Conservation (phyloP, 164 flowering plant genomes). For the Stephania yunnanensis region DNA sequence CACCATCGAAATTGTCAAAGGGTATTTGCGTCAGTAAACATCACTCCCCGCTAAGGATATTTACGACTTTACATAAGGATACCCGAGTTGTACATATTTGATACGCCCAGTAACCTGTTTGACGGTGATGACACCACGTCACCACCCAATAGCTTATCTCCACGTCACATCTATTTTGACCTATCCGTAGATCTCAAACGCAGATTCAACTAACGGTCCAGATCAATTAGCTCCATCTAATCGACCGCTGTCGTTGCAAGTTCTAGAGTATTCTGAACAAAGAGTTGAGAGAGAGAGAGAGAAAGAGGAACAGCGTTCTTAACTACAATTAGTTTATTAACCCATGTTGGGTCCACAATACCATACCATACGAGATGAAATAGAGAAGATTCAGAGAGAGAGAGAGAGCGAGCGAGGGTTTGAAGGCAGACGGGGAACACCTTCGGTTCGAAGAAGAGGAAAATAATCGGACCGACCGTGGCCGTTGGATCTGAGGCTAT, state of each 20-base stretch:
- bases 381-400: conserved; percentile 8
- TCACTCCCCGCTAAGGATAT: not conserved
- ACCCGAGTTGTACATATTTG: not conserved
- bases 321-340: conserved; percentile 19
- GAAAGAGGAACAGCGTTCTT: not conserved
- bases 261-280: conserved; percentile 19
- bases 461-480: conserved; percentile 1
- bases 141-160: conserved; percentile 12
- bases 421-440: not conserved
- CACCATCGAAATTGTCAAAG: not conserved
- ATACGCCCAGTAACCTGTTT: not conserved
- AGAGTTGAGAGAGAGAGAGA: not conserved
- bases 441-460: conserved; percentile 10
- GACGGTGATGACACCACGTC: conserved; percentile 7
- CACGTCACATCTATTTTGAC: conserved; percentile 9
- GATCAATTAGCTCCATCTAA: not conserved
- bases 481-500: conserved; percentile 9
- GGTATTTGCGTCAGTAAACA: not conserved
- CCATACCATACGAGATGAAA: not conserved
- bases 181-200: not conserved
- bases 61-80: not conserved
- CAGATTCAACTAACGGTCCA: not conserved
- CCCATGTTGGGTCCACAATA: not conserved
- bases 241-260: not conserved
- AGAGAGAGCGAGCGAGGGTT: conserved; percentile 6